A percentile compares a stretch with the other conserved stretches of the same genome.
Evolutionary conservation across 164 flowering plant genomes (phyloP).

Genomic region (Umbellularia californica): DNA sequence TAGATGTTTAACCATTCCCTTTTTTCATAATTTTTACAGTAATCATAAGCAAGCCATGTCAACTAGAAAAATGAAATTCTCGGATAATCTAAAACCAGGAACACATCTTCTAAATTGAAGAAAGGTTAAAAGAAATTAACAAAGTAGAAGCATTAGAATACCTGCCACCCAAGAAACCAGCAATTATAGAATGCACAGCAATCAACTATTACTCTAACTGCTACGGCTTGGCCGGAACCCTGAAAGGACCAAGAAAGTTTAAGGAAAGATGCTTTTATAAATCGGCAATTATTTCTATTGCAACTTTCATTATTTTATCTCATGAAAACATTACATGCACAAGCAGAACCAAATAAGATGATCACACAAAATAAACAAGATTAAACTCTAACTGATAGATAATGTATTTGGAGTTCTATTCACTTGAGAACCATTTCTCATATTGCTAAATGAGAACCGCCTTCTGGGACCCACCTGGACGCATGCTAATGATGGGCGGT

Average conservation of each 20-base stretch:
- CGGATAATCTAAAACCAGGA: neutral
- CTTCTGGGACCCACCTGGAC: no score
- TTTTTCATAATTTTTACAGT: no score
- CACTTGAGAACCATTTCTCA: no score
- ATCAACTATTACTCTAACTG: constrained; percentile 89
- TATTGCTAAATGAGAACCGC: no score
- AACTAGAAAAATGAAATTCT: neutral
- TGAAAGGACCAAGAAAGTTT: constrained; percentile 15
- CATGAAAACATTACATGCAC: neutral
- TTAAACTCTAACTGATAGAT: neutral
- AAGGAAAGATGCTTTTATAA: neutral
- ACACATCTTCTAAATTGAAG: neutral
- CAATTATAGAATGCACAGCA: constrained; percentile 93
- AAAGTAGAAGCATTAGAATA: constrained; percentile 12
- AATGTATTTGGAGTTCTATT: no score
- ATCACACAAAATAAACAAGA: neutral
- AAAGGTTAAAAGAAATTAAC: neutral
- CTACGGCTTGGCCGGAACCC: constrained; percentile 99
- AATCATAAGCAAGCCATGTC: neutral
- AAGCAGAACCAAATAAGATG: neutral
- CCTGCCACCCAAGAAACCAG: constrained; percentile 99
- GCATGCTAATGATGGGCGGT: no score
- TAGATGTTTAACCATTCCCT: neutral
- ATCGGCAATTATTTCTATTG: neutral
- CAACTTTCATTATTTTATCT: neutral